These are phyloP conservation scores for Starmerella riodocensis DNA, from an alignment of 805 yeast species.

Conservation along the genomic window DNA sequence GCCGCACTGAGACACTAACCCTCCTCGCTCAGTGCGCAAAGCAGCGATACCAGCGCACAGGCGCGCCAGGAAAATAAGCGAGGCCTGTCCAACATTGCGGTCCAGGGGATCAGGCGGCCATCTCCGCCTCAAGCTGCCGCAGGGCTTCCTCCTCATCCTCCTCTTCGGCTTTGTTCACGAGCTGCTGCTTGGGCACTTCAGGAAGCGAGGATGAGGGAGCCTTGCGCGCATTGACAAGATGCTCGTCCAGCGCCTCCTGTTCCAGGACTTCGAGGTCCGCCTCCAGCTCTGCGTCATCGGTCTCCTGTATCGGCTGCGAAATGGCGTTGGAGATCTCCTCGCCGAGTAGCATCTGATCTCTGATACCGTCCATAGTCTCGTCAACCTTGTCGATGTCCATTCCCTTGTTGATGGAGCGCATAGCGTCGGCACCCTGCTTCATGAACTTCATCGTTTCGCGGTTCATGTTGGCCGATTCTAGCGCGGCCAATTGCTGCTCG, in stretches of 20 bases:
- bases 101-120: constrained; percentile 29
- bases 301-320: constrained; percentile 81
- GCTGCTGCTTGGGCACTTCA: constrained; percentile 21
- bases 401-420: constrained; percentile 91
- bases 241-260: constrained; percentile 60
- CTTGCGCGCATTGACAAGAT: constrained; percentile 37
- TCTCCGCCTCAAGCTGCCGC: constrained; percentile 33
- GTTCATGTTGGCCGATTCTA: constrained; percentile 91
- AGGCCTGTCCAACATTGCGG: too few species aligned
- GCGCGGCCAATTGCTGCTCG: constrained; percentile 78
- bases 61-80: too few species aligned
- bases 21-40: too few species aligned
- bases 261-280: constrained; percentile 83
- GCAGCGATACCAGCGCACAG: too few species aligned
- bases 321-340: constrained; percentile 95
- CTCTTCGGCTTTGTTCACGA: constrained; percentile 20
- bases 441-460: constrained; percentile 96
- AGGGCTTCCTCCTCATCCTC: constrained; percentile 35
- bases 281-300: constrained; percentile 78
- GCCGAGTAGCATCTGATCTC: constrained; percentile 90
- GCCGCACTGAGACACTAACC: too few species aligned
- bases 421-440: constrained; percentile 94
- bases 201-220: constrained; percentile 29
- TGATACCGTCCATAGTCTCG: constrained; percentile 92
- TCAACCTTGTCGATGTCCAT: constrained; percentile 94